Conservation (phyloP, 495 filamentous ascomycete species). For the Annulohypoxylon bovei region DNA sequence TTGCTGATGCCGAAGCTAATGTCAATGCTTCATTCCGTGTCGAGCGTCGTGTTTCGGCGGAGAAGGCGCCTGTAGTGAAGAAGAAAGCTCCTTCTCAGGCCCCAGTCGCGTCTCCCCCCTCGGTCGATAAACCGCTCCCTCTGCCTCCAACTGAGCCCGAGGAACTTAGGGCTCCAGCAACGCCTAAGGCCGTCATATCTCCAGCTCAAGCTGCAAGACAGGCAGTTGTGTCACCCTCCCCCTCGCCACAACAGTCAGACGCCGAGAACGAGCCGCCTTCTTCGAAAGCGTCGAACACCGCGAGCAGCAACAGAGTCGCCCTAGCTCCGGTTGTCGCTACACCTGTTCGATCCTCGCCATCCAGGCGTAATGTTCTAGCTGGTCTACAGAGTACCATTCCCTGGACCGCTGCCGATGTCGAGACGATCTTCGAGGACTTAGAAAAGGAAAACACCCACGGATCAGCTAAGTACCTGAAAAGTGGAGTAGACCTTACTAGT, state of each 20-base stretch:
- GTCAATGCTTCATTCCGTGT: not conserved
- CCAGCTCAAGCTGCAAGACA: conserved; percentile 51
- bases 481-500: conserved; percentile 68
- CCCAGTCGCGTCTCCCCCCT: conserved; percentile 17
- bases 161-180: conserved; percentile 45
- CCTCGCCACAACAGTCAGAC: conserved; percentile 80
- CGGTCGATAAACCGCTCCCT: conserved; percentile 46
- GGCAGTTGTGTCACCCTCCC: conserved; percentile 60
- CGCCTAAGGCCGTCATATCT: conserved; percentile 44
- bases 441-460: conserved; percentile 61
- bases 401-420: conserved; percentile 80
- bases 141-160: conserved; percentile 42
- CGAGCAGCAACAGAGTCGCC: conserved; percentile 46
- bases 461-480: conserved; percentile 55
- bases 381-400: conserved; percentile 69
- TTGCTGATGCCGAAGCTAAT: not conserved
- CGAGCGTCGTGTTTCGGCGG: not conserved
- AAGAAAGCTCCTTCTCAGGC: conserved; percentile 8
- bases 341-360: conserved; percentile 67
- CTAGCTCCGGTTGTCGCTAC: conserved; percentile 66
- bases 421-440: conserved; percentile 66
- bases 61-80: conserved; percentile 23
- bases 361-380: conserved; percentile 67
- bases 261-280: conserved; percentile 81
- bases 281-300: conserved; percentile 59